Evolutionary conservation across 2,329 filamentous ascomycete genomes (phyloP).

Genomic region (Ilyonectria sp.): DNA sequence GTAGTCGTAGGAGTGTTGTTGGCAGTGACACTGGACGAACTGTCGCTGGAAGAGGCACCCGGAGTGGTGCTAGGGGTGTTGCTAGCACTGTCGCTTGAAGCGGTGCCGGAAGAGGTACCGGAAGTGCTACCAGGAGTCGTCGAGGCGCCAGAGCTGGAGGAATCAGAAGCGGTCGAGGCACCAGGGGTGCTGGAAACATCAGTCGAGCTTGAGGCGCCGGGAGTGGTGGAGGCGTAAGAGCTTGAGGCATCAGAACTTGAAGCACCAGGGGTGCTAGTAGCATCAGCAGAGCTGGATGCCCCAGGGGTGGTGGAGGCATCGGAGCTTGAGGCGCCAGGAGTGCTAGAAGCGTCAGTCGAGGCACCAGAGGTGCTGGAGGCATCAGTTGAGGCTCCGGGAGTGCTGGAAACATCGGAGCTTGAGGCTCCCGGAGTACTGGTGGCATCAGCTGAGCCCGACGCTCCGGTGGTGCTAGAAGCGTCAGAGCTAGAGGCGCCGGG

Average conservation of each 20-base stretch:
- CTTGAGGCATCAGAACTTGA: neutral
- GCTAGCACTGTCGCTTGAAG: neutral
- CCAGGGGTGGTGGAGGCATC: neutral
- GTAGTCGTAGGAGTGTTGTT: no score
- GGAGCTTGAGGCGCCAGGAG: neutral
- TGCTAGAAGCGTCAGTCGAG: neutral
- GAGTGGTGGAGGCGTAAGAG: neutral
- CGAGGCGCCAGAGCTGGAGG: neutral
- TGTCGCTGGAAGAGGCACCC: no score
- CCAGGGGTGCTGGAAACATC: no score
- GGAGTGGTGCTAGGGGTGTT: no score
- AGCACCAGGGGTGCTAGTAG: neutral
- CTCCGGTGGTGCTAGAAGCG: neutral
- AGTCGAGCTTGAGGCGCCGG: neutral
- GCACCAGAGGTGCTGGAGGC: neutral
- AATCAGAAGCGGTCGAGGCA: no score
- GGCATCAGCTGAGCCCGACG: neutral
- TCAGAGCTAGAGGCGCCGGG: neutral
- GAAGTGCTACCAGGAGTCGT: no score
- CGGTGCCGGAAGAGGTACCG: neutral
- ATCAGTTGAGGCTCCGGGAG: no score
- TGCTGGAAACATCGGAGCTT: neutral
- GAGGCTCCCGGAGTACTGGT: neutral
- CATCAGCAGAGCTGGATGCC: no score
- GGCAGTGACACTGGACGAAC: neutral